These are phyloP conservation scores for Fusarium hainanense DNA, from an alignment of 2,329 filamentous ascomycete genomes.

Conservation along the genomic window DNA sequence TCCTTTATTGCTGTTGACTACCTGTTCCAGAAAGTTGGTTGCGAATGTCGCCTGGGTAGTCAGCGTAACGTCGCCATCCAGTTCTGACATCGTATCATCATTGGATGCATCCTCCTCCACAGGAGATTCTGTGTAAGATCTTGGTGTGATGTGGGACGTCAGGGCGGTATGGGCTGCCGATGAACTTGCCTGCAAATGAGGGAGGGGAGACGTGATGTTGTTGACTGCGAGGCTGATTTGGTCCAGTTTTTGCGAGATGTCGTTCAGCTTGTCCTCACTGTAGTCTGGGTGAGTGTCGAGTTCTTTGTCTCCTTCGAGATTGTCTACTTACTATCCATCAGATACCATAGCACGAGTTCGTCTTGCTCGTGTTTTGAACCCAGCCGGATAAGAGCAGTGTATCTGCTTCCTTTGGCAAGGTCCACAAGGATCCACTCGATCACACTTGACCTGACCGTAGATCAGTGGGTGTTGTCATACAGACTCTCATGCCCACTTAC, in stretches of 20 bases:
- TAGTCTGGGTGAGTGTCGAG: no score
- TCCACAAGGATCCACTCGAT: conserved; percentile 10
- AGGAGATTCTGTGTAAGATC: neutral
- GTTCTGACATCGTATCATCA: neutral
- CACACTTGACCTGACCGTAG: conserved; percentile 3
- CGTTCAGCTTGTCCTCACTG: conserved; percentile 10
- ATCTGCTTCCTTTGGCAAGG: conserved; percentile 8
- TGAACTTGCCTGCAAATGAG: neutral
- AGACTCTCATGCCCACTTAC: neutral
- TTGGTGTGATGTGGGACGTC: neutral
- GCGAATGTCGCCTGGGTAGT: conserved; percentile 9
- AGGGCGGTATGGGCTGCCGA: neutral
- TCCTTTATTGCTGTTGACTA: conserved; percentile 9
- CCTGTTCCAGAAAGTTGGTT: neutral
- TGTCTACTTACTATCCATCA: neutral
- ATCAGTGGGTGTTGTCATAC: fast-evolving
- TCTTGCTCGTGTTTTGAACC: conserved; percentile 13
- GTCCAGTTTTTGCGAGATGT: conserved; percentile 8
- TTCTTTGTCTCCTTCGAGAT: no score
- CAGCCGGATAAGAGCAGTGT: conserved; percentile 5
- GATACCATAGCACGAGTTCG: neutral
- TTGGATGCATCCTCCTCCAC: fast-evolving
- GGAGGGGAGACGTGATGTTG: neutral
- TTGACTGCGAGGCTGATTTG: conserved; percentile 12
- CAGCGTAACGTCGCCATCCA: conserved; percentile 5